Percentiles rank a stretch among this genome's conserved stretches.
These are phyloP conservation scores for Talaromyces sp. DNA, from an alignment of 2,329 filamentous ascomycete genomes.

Conservation along the genomic window DNA sequence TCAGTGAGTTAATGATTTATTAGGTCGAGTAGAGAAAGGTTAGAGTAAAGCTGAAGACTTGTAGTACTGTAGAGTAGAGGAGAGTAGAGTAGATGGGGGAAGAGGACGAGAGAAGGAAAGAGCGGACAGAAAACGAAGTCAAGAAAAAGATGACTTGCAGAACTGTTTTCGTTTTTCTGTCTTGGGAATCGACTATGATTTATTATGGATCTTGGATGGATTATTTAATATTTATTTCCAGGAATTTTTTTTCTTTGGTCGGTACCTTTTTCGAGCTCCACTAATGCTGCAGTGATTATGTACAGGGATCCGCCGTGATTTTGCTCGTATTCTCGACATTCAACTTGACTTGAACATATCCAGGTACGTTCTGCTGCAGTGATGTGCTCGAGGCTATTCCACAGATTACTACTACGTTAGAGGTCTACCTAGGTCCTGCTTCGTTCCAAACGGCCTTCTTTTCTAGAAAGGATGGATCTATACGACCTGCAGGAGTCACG, in stretches of 20 bases:
- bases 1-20: background rate
- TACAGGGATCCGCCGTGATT: background rate
- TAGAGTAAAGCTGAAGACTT: background rate
- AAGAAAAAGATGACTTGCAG: background rate
- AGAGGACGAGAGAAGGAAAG: background rate
- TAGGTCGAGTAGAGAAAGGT: background rate
- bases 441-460: no score
- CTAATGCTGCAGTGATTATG: conserved; percentile 2
- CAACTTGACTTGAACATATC: no score
- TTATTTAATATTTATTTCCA: background rate
- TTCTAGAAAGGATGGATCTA: no score
- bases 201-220: background rate
- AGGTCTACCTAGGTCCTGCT: no score
- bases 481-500: background rate
- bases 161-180: conserved; percentile 16
- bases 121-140: conserved; percentile 6
- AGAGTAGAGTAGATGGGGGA: background rate
- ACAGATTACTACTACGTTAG: no score
- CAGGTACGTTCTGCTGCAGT: no score
- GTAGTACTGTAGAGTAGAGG: no score
- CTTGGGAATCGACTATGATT: conserved; percentile 7
- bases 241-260: conserved; percentile 8
- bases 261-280: conserved; percentile 2
- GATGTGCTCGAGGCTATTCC: no score
- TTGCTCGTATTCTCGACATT: no score